A percentile compares a stretch with the other conserved stretches of the same genome.
Evolutionary conservation across 768 basidiomycete genomes (phyloP).

Genomic region (Aureoboletus auriporus): DNA sequence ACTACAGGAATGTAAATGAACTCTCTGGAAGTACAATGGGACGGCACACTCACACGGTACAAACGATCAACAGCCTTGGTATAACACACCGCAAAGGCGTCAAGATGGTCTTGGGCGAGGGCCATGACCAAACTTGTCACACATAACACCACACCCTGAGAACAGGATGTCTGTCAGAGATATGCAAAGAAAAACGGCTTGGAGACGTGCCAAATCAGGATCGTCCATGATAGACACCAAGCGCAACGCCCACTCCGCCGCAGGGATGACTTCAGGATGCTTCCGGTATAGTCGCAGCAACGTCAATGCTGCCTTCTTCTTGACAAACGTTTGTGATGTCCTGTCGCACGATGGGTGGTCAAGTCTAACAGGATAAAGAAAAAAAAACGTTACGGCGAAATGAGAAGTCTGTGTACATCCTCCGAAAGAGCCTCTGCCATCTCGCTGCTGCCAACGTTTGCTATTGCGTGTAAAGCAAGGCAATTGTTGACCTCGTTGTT

Average conservation of each 20-base stretch:
- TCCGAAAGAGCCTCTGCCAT: slow-evolving; percentile 96
- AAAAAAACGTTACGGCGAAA: slow-evolving; percentile 71
- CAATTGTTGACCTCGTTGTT: slow-evolving; percentile 95
- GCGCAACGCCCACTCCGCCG: slow-evolving; percentile 91
- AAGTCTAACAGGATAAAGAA: slow-evolving; percentile 6
- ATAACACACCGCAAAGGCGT: slow-evolving; percentile 88
- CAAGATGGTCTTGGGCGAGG: slow-evolving; percentile 89
- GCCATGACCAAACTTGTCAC: slow-evolving; percentile 93
- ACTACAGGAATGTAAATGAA: slow-evolving; percentile 38
- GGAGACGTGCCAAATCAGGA: slow-evolving; percentile 61
- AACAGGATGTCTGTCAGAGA: slow-evolving; percentile 2
- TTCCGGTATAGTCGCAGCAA: slow-evolving; percentile 91
- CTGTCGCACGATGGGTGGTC: slow-evolving; percentile 37
- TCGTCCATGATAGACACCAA: slow-evolving; percentile 97
- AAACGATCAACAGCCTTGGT: slow-evolving; percentile 92
- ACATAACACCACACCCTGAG: slow-evolving; percentile 89
- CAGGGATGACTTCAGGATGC: slow-evolving; percentile 90
- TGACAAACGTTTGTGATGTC: slow-evolving; percentile 92
- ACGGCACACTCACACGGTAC: slow-evolving; percentile 52
- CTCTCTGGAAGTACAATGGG: neutral
- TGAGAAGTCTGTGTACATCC: slow-evolving; percentile 91
- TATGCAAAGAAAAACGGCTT: neutral
- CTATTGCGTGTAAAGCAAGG: slow-evolving; percentile 94
- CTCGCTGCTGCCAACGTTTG: slow-evolving; percentile 95
- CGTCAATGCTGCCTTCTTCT: slow-evolving; percentile 97